Conservation (phyloP, 148 eudicot species). For the Spergularia marina region DNA sequence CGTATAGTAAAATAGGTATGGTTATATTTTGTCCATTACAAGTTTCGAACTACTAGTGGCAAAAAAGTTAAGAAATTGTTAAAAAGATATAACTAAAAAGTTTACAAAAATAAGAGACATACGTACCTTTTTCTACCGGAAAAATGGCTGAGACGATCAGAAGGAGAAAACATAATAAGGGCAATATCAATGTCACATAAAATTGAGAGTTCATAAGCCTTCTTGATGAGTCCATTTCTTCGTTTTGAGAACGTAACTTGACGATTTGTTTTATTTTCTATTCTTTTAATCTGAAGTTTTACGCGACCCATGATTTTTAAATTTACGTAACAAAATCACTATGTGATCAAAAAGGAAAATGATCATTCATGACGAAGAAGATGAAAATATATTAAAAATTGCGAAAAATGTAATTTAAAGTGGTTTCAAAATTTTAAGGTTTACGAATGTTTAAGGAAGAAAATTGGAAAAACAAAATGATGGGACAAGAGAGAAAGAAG, state of each 20-base stretch:
- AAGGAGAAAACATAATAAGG: constrained; percentile 77
- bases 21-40: too few relatives aligned
- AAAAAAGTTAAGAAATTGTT: too few relatives aligned
- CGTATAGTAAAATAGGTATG: too few relatives aligned
- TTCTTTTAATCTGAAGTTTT: constrained; percentile 68
- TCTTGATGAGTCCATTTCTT: constrained; percentile 79
- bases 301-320: constrained; percentile 57
- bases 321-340: not conserved
- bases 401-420: not conserved
- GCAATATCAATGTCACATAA: constrained; percentile 80
- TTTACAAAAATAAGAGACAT: not conserved
- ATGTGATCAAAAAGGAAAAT: not conserved
- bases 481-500: constrained; percentile 23
- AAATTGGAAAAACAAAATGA: constrained; percentile 1
- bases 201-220: constrained; percentile 73
- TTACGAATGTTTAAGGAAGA: not conserved
- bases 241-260: constrained; percentile 92
- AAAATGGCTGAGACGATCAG: constrained; percentile 63
- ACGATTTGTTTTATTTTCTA: constrained; percentile 64
- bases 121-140: constrained; percentile 60
- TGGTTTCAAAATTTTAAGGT: not conserved
- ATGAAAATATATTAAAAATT: not conserved
- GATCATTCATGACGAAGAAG: not conserved
- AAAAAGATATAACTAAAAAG: too few relatives aligned
- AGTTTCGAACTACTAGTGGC: too few relatives aligned